Evolutionary conservation across 169 alveolate species (phyloP), one percentile per base, ranked within the genome.

Genomic region (Plasmodium falciparum): DNA sequence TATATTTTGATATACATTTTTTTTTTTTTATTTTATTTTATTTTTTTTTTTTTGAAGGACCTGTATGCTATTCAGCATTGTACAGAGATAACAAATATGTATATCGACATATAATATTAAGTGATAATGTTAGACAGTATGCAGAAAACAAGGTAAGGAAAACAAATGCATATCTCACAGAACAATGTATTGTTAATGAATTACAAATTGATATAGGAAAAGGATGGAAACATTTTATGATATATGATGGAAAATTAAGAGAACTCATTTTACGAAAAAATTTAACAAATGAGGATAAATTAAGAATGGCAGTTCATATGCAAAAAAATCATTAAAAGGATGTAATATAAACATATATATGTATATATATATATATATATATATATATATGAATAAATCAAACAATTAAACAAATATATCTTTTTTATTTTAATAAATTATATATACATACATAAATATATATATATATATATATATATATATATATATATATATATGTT

Each of bases 221-320:
- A 45, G 97, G 97, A 29, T 95, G 97, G 97, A 95, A 94, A 74
- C 97, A 95, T 89, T 95, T 95, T 66, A 95, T 95, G 97, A 89
- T 93, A 49, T 95, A 91, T 88, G 93, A 94, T 88, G 94, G 94
- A 47, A 88, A 93, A 67, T 88, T 95, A 65, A 94, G 95, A 47
- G 97, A 95, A 70, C 94, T 95, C 9, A 95, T 95, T 56, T 90
- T 95, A 49, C 73, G 97, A 54, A 85, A 93, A 45, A 92, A 89
- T 5, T 39, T 74, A 58, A 92, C 92, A 15, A 78, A 88, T 9
- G 95, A 90, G 45, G 93, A 78, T 29, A 80, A 80, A 61, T 80
- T 80, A 56, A 54, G 80, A 61, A 80, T 80, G 90, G 80, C 90
- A n/a, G 73, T 80, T 61, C 70, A 80, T 13, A 73, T 62, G 62